Conservation (phyloP, 2,329 filamentous ascomycete genomes). For the Fusarium denticulatum region DNA sequence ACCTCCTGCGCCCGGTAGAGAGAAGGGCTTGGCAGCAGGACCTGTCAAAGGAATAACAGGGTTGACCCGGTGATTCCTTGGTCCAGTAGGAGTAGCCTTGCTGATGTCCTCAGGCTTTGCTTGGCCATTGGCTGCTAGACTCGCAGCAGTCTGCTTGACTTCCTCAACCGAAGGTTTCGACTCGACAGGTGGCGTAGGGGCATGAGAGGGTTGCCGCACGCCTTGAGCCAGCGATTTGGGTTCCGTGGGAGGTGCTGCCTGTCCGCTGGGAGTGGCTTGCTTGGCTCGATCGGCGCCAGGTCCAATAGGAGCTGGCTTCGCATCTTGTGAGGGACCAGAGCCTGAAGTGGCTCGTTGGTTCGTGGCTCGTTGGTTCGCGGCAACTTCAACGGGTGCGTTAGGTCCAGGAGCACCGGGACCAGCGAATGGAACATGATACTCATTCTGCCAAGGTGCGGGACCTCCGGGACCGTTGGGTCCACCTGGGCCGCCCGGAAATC, state of each 20-base stretch:
- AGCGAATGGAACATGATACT: constrained; percentile 64
- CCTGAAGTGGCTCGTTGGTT: constrained; percentile 64
- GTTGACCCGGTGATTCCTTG: constrained; percentile 64
- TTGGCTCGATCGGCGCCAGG: constrained; percentile 60
- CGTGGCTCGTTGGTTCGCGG: constrained; percentile 64
- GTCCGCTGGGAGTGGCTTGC: constrained; percentile 56
- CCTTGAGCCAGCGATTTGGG: constrained; percentile 62
- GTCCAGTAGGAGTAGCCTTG: constrained; percentile 58
- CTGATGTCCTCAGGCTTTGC: constrained; percentile 48
- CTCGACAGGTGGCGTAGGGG: constrained; percentile 72
- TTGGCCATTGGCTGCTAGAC: constrained; percentile 50
- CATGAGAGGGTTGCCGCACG: constrained; percentile 57
- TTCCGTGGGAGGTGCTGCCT: constrained; percentile 60
- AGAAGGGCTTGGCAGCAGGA: constrained; percentile 52
- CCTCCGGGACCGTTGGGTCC: constrained; percentile 70
- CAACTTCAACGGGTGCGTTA: constrained; percentile 61
- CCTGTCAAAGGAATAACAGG: constrained; percentile 73
- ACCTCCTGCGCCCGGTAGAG: constrained; percentile 44
- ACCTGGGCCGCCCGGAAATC: constrained; percentile 64
- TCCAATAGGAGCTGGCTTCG: constrained; percentile 63
- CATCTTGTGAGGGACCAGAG: constrained; percentile 47
- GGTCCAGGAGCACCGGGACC: constrained; percentile 60
- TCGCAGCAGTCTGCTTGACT: constrained; percentile 57
- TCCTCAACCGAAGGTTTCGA: constrained; percentile 70
- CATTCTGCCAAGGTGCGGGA: constrained; percentile 66